A percentile compares a stretch with the other conserved stretches of the same genome.
Evolutionary conservation across 768 basidiomycete genomes (phyloP).

Genomic region (Tremella fuciformis): DNA sequence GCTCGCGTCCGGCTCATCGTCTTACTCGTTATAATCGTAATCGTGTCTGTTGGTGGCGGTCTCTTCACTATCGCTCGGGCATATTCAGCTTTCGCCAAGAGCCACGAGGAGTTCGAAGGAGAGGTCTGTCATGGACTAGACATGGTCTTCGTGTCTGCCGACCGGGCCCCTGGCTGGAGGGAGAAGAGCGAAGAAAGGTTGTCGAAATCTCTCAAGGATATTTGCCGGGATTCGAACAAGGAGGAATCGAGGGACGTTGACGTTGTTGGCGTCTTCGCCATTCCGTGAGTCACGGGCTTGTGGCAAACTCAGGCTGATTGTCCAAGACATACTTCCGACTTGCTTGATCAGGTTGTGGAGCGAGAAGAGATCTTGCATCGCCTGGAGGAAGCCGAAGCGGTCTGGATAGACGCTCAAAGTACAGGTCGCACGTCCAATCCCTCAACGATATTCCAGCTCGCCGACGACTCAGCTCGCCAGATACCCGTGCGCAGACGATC

Average conservation of each 20-base stretch:
- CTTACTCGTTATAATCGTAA: constrained; percentile 62
- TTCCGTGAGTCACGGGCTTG: constrained; percentile 58
- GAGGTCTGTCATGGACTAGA: constrained; percentile 67
- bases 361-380: constrained; percentile 73
- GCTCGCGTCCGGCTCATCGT: constrained; percentile 67
- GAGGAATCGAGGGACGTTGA: constrained; percentile 58
- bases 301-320: constrained; percentile 14
- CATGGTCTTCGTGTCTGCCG: constrained; percentile 70
- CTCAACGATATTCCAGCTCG: background rate
- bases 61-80: constrained; percentile 65
- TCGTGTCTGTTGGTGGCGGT: constrained; percentile 65
- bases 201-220: constrained; percentile 69
- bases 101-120: constrained; percentile 62
- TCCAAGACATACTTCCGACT: constrained; percentile 64
- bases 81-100: constrained; percentile 60
- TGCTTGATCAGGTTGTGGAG: constrained; percentile 70
- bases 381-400: constrained; percentile 60
- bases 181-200: constrained; percentile 71
- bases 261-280: constrained; percentile 68
- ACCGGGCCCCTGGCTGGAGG: constrained; percentile 64
- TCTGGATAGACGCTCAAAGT: constrained; percentile 38
- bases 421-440: background rate
- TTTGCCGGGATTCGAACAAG: constrained; percentile 54
- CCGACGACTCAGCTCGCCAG: background rate
- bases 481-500: constrained; percentile 39